Evolutionary conservation across 768 basidiomycete genomes (phyloP), one percentile per base, ranked within the genome.

Genomic region (Tylopilus sp.): DNA sequence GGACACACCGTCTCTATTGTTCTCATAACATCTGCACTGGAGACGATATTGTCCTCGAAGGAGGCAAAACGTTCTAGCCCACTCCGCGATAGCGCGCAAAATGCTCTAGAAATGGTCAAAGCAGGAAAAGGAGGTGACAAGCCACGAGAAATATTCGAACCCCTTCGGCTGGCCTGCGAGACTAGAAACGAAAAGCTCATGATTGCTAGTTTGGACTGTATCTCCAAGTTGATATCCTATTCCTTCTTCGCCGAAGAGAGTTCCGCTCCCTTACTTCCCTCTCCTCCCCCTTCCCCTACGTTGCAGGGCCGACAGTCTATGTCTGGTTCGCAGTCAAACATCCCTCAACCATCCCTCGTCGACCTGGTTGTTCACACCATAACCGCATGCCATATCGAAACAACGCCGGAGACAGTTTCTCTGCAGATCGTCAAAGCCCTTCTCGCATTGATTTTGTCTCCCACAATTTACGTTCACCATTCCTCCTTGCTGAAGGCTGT

Each of bases 381-480:
- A 66, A 94, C 95, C 3, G 78, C 92, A 9, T 92, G 91, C 52
- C 92, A 97, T 63, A 84, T 85, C 21, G 94, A 97, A 71, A 79
- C 81, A 17, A 91, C 92, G 0, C 86, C 92, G 3, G 92, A 96
- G 61, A 71, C 92, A 6, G 93, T 98, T 34, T 95, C 95, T 8
- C 77, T 99, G 6, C 97, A 98, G 65, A 93, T 99, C 53, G 92
- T 99, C 56, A 98, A 98, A 68, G 94, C 93, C 3, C 78, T 99
- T 17, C 82, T 99, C 34, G 80, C 93, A 1, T 74, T 98, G 44
- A 86, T 98, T 28, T 77, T 99, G 43, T 98, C 95, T 2, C 78
- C 89, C 6, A 89, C 85, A 7, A 81, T 88, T 36, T 78, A 93
- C 25, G 92, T 98, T 4, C 97, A 99, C 70, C 97, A 98, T 67